phyloP scores from a whole-genome alignment of 352 stramenopile genomes.

The Globisporangium heterothallicum region DNA sequence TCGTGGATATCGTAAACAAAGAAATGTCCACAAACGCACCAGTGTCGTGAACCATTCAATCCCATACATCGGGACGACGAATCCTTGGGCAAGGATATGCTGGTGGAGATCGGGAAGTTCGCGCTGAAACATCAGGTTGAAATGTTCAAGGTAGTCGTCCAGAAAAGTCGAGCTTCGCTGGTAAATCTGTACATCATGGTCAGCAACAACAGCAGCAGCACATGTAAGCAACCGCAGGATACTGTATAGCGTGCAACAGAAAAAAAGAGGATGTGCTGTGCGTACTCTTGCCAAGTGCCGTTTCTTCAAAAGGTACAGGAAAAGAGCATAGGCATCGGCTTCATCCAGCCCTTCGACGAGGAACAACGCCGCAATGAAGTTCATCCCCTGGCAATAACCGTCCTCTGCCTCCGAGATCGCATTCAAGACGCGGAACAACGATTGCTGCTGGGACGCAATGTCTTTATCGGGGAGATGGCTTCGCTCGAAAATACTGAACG shows the following conservation, averaged over 20 bases:
- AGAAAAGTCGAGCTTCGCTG: slow-evolving; percentile 80
- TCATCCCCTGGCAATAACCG: slow-evolving; percentile 87
- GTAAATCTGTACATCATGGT: slow-evolving; percentile 41
- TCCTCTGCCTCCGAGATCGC: slow-evolving; percentile 72
- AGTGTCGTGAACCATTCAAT: slow-evolving; percentile 88
- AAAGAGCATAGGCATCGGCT: slow-evolving; percentile 75
- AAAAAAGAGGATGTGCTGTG: too few relatives aligned
- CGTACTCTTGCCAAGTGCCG: slow-evolving; percentile 59
- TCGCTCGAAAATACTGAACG: slow-evolving; percentile 82
- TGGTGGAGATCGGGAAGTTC: slow-evolving; percentile 62
- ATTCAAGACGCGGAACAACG: slow-evolving; percentile 77
- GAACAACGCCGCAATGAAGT: slow-evolving; percentile 85
- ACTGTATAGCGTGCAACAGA: background rate
- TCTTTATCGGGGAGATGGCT: slow-evolving; percentile 29
- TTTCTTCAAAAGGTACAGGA: slow-evolving; percentile 79
- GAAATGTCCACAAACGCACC: slow-evolving; percentile 19
- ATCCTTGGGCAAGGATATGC: slow-evolving; percentile 61
- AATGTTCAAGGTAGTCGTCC: slow-evolving; percentile 81
- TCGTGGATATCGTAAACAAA: background rate
- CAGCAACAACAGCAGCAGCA: background rate
- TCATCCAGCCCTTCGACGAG: slow-evolving; percentile 78
- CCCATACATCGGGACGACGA: slow-evolving; percentile 75
- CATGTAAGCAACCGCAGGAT: background rate
- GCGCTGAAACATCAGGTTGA: slow-evolving; percentile 63
- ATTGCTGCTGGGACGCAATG: slow-evolving; percentile 46